Base-by-base conservation (phyloP, 192 early-diverging fungal genomes). In the Backusella circina region DNA sequence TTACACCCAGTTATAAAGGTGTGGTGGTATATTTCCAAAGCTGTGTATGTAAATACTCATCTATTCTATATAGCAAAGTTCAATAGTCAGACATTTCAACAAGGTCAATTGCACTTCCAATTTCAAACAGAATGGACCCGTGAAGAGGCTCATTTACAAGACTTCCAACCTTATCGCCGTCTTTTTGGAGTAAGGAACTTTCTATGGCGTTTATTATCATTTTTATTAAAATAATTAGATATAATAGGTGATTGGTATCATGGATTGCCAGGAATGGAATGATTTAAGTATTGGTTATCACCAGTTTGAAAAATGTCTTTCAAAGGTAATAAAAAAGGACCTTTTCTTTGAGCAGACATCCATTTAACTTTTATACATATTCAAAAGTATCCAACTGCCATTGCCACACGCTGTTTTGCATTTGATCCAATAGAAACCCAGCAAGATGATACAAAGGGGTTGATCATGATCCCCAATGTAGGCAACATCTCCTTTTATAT, bases 381-480 rank as follows among this genome's bases (percentile, higher is more conserved):
- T 18, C 21, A 35, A 13, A 77, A 91, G 88, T 94, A 95, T 73
- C 93, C 92, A 8, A 83, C 90, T 8, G 83, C 90, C 3, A 79
- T 95, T 12, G 90, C 89, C 3, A 85, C 85, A 36, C 84, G 92
- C 57, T 95, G 92, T 73, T 93, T 94, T 74, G 93, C 91, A 38
- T 95, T 95, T 80, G 91, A 95, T 71, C 93, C 93, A 26, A 79
- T 85, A 30, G 91, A 94, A 57, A 80, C 85, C 28, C 90, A 94
- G 54, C 86, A 88, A 8, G 90, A 93, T 74, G 90, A 93, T 80
- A 89, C 88, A 2, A 86, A 91, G 61, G 93, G 91, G 4, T 75
- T 93, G 13, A 91, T 91, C 33, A 91, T 91, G 88, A 91, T 95
- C 65, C 93, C 93, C 1, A 90, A 92, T 75, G 92, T 91, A 23